These are phyloP conservation scores for Colletotrichum simmondsii DNA, from an alignment of 2,329 filamentous ascomycete species.

Conservation along the genomic window DNA sequence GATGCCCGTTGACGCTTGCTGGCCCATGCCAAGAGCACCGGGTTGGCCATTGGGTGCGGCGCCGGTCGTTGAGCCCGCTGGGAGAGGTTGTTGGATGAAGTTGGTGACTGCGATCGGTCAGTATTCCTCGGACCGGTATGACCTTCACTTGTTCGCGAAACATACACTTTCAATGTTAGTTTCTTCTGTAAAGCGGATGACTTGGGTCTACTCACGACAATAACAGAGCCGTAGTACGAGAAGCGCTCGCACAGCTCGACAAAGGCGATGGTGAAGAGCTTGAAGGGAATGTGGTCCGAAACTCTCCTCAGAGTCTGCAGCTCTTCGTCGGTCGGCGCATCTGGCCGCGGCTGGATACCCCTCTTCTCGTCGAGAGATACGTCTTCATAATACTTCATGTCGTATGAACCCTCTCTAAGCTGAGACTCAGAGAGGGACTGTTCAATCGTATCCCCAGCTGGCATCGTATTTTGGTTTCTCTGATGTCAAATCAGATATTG, in stretches of 20 bases:
- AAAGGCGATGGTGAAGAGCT: conserved; percentile 72
- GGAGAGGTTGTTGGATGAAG: conserved; percentile 70
- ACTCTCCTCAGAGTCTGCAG: conserved; percentile 63
- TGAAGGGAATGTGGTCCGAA: conserved; percentile 67
- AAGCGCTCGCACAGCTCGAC: conserved; percentile 79
- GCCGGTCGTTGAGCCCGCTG: conserved; percentile 64
- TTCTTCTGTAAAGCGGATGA: not conserved
- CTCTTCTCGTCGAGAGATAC: conserved; percentile 44
- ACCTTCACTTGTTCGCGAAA: not conserved
- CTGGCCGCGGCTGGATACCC: conserved; percentile 31
- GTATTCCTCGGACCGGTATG: too few species aligned
- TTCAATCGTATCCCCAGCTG: conserved; percentile 46
- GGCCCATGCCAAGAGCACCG: conserved; percentile 68
- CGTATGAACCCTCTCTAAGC: conserved; percentile 25
- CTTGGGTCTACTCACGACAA: conserved; percentile 65
- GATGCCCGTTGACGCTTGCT: conserved; percentile 60
- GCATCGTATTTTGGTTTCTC: conserved; percentile 36
- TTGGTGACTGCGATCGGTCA: conserved; percentile 58
- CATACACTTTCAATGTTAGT: conserved; percentile 19
- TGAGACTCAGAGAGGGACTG: conserved; percentile 46
- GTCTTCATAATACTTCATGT: conserved; percentile 30
- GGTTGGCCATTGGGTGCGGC: conserved; percentile 53
- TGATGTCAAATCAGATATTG: not conserved
- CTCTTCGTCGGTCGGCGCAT: conserved; percentile 61
- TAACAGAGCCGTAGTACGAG: conserved; percentile 76